A percentile compares a stretch with the other conserved stretches of the same genome.
phyloP scores from a whole-genome alignment of 2,329 filamentous ascomycete species.

The Aureobasidium sp. region DNA sequence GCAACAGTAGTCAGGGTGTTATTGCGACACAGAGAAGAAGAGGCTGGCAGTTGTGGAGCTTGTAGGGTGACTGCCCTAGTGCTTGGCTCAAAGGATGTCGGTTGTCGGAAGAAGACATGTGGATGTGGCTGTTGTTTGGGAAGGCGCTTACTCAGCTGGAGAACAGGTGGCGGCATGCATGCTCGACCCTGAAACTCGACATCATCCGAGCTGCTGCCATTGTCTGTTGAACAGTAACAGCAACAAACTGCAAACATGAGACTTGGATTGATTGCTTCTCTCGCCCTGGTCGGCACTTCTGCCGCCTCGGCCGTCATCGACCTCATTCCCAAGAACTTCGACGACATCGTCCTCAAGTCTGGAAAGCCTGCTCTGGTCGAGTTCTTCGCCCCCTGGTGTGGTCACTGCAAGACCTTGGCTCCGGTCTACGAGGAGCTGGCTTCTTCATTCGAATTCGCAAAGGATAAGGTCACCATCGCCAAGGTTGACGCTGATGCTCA shows the following conservation, averaged over 20 bases:
- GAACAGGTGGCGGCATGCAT: conserved; percentile 11
- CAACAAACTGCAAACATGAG: conserved; percentile 13
- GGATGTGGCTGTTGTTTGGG: neutral
- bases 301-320: conserved; percentile 82
- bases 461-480: conserved; percentile 75
- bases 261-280: conserved; percentile 34
- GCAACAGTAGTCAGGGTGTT: neutral
- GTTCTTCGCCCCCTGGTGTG: conserved; percentile 98
- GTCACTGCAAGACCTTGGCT: conserved; percentile 96
- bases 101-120: neutral
- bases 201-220: neutral
- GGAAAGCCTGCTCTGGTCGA: conserved; percentile 95
- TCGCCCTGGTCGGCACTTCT: conserved; percentile 45
- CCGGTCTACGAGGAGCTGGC: conserved; percentile 92
- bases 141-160: conserved; percentile 5
- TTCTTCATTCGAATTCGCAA: conserved; percentile 60
- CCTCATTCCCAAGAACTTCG: conserved; percentile 85
- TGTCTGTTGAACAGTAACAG: conserved; percentile 1
- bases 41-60: neutral
- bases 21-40: neutral
- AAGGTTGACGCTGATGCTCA: conserved; percentile 95
- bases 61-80: neutral
- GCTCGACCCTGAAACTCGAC: neutral
- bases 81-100: neutral
- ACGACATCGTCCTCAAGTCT: conserved; percentile 77